Conservation (phyloP, 2,329 filamentous ascomycete genomes). For the Alternaria arborescens region DNA sequence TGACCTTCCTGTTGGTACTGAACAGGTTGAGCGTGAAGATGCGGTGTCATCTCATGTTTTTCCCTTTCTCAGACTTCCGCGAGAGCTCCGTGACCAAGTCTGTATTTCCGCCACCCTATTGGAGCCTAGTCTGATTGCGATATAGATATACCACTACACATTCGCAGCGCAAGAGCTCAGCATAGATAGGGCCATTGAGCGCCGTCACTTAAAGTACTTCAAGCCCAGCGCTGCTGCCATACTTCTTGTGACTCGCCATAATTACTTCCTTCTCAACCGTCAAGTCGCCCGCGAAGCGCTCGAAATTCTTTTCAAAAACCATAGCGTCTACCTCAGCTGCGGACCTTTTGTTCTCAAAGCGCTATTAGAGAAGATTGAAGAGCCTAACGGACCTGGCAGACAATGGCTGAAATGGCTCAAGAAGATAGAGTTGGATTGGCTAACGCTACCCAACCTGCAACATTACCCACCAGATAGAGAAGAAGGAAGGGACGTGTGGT, state of each 20-base stretch:
- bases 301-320: conserved; percentile 45
- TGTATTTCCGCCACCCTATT: not conserved
- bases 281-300: conserved; percentile 48
- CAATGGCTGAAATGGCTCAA: conserved; percentile 45
- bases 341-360: conserved; percentile 47
- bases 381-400: conserved; percentile 30
- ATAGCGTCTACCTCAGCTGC: conserved; percentile 46
- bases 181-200: conserved; percentile 44
- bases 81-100: conserved; percentile 51
- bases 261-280: conserved; percentile 45
- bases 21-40: conserved; percentile 9
- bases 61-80: conserved; percentile 45
- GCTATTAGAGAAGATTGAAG: conserved; percentile 39
- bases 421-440: conserved; percentile 46
- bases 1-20: conserved; percentile 1
- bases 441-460: conserved; percentile 45
- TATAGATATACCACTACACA: conserved; percentile 44
- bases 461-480: conserved; percentile 42
- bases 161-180: conserved; percentile 34
- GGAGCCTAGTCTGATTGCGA: not conserved
- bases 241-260: conserved; percentile 46
- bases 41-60: conserved; percentile 19
- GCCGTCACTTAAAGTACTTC: conserved; percentile 46
- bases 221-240: conserved; percentile 41
- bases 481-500: conserved; percentile 35